Conservation (phyloP, 345 rosid species). For the Acer saccharum region DNA sequence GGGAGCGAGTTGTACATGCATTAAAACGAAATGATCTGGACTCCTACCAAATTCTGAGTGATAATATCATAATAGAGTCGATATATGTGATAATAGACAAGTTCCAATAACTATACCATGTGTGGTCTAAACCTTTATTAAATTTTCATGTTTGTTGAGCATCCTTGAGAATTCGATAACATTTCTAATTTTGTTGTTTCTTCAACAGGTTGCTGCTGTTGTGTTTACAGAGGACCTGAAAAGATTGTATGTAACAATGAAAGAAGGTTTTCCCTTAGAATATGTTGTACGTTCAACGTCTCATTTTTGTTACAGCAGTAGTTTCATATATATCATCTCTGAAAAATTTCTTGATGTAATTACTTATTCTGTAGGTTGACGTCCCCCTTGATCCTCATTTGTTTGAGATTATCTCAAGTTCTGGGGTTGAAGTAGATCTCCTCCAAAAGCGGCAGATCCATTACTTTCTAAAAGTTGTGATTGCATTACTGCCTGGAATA, state of each 20-base stretch:
- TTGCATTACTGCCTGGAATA: conserved; percentile 83
- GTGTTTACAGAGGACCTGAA: conserved; percentile 95
- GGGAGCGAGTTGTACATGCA: not conserved
- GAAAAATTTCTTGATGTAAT: conserved; percentile 23
- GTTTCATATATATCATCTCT: conserved; percentile 17
- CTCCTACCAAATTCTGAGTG: not conserved
- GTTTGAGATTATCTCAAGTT: conserved; percentile 79
- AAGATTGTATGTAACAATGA: conserved; percentile 86
- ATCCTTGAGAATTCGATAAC: not conserved
- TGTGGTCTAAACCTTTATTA: not conserved
- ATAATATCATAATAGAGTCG: not conserved
- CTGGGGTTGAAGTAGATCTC: conserved; percentile 94
- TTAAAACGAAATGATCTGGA: not conserved
- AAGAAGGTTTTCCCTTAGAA: conserved; percentile 94
- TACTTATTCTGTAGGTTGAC: conserved; percentile 60
- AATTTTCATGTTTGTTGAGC: conserved; percentile 6
- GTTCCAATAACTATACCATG: not conserved
- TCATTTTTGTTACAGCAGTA: conserved; percentile 15
- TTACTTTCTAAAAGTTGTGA: conserved; percentile 81
- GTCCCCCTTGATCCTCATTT: conserved; percentile 92
- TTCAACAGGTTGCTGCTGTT: conserved; percentile 83
- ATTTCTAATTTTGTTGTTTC: conserved; percentile 25
- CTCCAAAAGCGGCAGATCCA: conserved; percentile 91
- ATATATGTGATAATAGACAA: not conserved
- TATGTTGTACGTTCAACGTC: conserved; percentile 64